Evolutionary conservation across 2,329 filamentous ascomycete species (phyloP), one percentile per base, ranked within the genome.

Genomic region (Phaeosphaeria sp.): DNA sequence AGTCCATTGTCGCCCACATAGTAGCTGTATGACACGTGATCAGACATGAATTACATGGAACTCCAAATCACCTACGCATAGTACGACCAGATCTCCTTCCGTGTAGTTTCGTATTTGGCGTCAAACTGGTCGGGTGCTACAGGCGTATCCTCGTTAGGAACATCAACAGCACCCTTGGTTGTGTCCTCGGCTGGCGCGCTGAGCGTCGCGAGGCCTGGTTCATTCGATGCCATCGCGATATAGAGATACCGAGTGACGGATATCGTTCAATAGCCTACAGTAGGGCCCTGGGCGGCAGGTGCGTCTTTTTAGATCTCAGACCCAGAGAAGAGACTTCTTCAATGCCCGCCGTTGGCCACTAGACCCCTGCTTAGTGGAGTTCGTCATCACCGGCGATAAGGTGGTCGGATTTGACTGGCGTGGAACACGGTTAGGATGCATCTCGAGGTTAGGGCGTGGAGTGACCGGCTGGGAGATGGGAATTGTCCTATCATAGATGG

Each of bases 1-100:
- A 82, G 64, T 6, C 87, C 87, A 72, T 90, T 90, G 69, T 88
- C 85, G 47, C 88, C 88, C 51, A 89, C 83, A 69, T 90, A 90
- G 74, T 89, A 89, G 59, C 78, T 78, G 60, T 71, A 74, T 49
- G 25, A 41, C 23, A 1, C 11, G 11, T 7, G 30, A 7, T 53
- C 3, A 53, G 43, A 15, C 13, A 18, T 22, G 36, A 21, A n/a
- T n/a, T 15, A 20, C n/a, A 2, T 7, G 15, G 20, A 42, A 20
- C 13, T 23, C 10, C 10, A 17, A 2, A 20, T 23, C 18, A 54
- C 78, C 59, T 73, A 80, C 73, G 77, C 73, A 71, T 85, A 86
- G 69, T 85, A 86, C 43, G 82, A 78, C 83, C 83, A 88, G 9
- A 87, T 83, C 67, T 88, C 85, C 70, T 71, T 77, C 55, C 75